These are phyloP conservation scores for Wickerhamiella azymoides DNA, from an alignment of 805 yeast species.

Conservation along the genomic window DNA sequence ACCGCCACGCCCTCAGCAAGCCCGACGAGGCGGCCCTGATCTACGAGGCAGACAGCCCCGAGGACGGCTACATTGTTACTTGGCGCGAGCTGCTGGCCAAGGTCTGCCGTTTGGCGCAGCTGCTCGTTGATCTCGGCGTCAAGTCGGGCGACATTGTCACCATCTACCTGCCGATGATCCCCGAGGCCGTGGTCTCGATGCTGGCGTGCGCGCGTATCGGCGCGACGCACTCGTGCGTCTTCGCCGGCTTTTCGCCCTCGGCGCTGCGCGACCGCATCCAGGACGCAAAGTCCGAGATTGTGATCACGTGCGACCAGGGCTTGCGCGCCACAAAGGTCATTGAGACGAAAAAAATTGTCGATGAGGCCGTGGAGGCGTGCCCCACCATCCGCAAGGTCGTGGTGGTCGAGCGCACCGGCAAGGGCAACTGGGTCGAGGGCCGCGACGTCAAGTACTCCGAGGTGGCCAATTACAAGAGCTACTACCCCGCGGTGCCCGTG, in stretches of 20 bases:
- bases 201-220: conserved; percentile 88
- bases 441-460: conserved; percentile 97
- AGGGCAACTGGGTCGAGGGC: conserved; percentile 56
- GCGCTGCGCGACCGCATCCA: conserved; percentile 81
- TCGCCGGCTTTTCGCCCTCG: conserved; percentile 93
- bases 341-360: conserved; percentile 86
- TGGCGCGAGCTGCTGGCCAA: conserved; percentile 76
- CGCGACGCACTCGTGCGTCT: conserved; percentile 89
- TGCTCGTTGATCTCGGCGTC: conserved; percentile 73
- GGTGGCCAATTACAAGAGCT: conserved; percentile 62
- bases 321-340: conserved; percentile 80
- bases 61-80: conserved; percentile 57
- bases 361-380: conserved; percentile 72
- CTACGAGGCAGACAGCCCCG: conserved; percentile 88
- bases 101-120: conserved; percentile 77
- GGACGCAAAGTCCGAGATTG: conserved; percentile 74
- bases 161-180: conserved; percentile 93
- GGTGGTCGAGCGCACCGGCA: conserved; percentile 80
- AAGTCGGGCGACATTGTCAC: conserved; percentile 93
- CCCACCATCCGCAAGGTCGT: conserved; percentile 64
- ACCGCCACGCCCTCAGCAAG: conserved; percentile 78
- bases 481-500: conserved; percentile 77
- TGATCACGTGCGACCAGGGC: conserved; percentile 91
- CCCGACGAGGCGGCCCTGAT: conserved; percentile 61
- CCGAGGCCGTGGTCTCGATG: conserved; percentile 90